Conservation (phyloP, 2,329 filamentous ascomycete genomes). For the Akanthomyces muscarius region DNA sequence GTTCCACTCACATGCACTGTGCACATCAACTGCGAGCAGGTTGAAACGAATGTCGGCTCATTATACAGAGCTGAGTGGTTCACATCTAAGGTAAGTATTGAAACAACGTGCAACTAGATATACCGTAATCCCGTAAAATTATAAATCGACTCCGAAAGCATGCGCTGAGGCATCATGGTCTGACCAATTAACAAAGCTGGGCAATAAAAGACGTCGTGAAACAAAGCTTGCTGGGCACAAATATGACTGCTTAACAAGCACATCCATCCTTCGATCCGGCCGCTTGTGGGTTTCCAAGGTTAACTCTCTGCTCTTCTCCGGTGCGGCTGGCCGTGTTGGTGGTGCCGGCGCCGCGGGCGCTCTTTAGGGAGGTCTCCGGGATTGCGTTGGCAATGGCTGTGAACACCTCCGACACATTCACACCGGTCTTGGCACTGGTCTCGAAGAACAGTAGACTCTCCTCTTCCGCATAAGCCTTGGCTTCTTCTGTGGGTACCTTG, state of each 20-base stretch:
- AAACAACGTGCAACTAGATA: slow-evolving; percentile 14
- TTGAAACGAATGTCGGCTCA: neutral
- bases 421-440: slow-evolving; percentile 93
- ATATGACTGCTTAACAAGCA: slow-evolving; percentile 60
- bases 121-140: slow-evolving; percentile 17
- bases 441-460: slow-evolving; percentile 95
- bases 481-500: slow-evolving; percentile 87
- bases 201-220: slow-evolving; percentile 13
- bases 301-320: slow-evolving; percentile 72
- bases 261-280: slow-evolving; percentile 84
- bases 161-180: slow-evolving; percentile 14
- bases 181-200: slow-evolving; percentile 13
- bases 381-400: slow-evolving; percentile 98
- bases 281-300: slow-evolving; percentile 69
- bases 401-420: slow-evolving; percentile 93
- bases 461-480: slow-evolving; percentile 89
- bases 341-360: slow-evolving; percentile 68
- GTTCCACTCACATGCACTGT: neutral
- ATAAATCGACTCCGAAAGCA: slow-evolving; percentile 12
- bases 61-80: slow-evolving; percentile 6
- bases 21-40: neutral
- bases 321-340: slow-evolving; percentile 55
- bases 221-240: slow-evolving; percentile 12
- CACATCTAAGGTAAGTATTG: slow-evolving; percentile 12
- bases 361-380: slow-evolving; percentile 94